These are phyloP conservation scores for Talaromyces amestolkiae DNA, from an alignment of 2,329 filamentous ascomycete species.

Conservation along the genomic window DNA sequence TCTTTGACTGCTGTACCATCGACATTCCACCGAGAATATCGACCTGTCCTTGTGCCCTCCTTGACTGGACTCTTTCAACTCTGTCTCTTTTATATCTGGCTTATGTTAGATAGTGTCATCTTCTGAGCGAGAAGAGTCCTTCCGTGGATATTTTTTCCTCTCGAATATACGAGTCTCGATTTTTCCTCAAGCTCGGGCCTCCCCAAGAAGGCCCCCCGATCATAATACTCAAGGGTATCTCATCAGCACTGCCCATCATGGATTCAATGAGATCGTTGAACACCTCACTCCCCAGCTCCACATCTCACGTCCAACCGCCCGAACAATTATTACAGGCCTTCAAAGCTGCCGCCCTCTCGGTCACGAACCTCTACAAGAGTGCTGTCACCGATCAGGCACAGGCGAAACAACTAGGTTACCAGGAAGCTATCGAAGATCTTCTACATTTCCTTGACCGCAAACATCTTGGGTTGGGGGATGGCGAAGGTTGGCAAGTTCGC, in stretches of 20 bases:
- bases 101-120: background rate
- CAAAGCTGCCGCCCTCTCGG: slow-evolving; percentile 85
- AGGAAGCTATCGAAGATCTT: slow-evolving; percentile 89
- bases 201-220: slow-evolving; percentile 6
- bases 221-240: background rate
- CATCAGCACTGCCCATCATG: slow-evolving; percentile 42
- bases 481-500: slow-evolving; percentile 67
- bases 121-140: background rate
- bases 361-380: slow-evolving; percentile 94
- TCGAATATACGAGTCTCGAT: background rate
- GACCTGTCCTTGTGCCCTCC: background rate
- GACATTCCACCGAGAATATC: background rate
- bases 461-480: slow-evolving; percentile 72
- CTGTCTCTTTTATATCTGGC: background rate
- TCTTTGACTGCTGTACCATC: background rate
- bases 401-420: slow-evolving; percentile 78
- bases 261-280: slow-evolving; percentile 65
- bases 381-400: slow-evolving; percentile 74
- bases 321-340: slow-evolving; percentile 77
- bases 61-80: background rate
- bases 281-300: slow-evolving; percentile 57
- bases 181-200: slow-evolving; percentile 11
- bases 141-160: background rate
- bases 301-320: slow-evolving; percentile 47
- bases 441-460: slow-evolving; percentile 81